Evolutionary conservation across 2,329 filamentous ascomycete species (phyloP).

Genomic region (Penicillium polonicum): DNA sequence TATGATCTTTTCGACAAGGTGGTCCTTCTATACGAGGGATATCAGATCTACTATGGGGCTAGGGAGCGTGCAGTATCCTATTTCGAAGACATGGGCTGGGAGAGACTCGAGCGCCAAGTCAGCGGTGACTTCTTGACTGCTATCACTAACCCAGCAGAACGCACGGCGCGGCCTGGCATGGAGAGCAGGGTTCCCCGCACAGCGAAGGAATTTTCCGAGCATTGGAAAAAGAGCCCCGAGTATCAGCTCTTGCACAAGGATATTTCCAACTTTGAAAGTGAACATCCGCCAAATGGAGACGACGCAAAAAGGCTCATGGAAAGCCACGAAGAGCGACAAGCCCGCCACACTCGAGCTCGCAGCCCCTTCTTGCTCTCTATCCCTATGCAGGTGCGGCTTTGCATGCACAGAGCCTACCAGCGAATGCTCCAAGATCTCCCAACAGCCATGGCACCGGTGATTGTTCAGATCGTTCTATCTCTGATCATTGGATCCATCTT

Average conservation of each 20-base stretch:
- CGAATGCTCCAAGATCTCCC: slow-evolving; percentile 72
- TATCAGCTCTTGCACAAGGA: slow-evolving; percentile 39
- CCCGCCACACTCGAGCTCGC: slow-evolving; percentile 46
- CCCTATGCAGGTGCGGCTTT: slow-evolving; percentile 70
- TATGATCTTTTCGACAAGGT: slow-evolving; percentile 64
- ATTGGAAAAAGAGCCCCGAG: slow-evolving; percentile 54
- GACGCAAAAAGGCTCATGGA: slow-evolving; percentile 31
- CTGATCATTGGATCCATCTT: slow-evolving; percentile 78
- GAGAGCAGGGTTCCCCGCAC: slow-evolving; percentile 63
- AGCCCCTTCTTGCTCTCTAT: slow-evolving; percentile 74
- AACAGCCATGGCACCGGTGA: slow-evolving; percentile 62
- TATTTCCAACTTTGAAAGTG: slow-evolving; percentile 39
- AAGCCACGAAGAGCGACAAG: slow-evolving; percentile 38
- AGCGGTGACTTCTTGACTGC: slow-evolving; percentile 67
- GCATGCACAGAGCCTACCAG: slow-evolving; percentile 74
- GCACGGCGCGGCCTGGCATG: slow-evolving; percentile 55
- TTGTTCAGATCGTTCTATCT: slow-evolving; percentile 68
- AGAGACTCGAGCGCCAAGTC: slow-evolving; percentile 63
- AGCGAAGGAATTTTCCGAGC: slow-evolving; percentile 62
- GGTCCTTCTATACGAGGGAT: slow-evolving; percentile 67
- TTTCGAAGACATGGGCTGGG: slow-evolving; percentile 67
- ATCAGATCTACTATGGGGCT: slow-evolving; percentile 71
- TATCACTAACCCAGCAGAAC: slow-evolving; percentile 61
- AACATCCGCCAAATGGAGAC: slow-evolving; percentile 36
- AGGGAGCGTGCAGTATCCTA: slow-evolving; percentile 58